Conservation (phyloP, 768 basidiomycete genomes). For the Asterophora lycoperdoides region DNA sequence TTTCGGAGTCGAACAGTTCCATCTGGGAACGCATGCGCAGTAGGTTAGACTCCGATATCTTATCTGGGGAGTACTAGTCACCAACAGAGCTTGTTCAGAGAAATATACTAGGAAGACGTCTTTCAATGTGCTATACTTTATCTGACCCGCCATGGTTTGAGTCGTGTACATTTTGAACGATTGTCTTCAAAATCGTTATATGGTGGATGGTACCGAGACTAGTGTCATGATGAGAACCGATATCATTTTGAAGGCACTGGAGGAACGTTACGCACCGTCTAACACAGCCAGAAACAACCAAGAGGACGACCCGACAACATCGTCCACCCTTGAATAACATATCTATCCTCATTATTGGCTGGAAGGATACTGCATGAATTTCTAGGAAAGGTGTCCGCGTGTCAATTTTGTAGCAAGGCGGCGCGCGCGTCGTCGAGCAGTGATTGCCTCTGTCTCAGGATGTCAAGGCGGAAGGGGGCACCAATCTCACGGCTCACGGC, state of each 20-base stretch:
- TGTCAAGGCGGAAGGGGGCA: no score
- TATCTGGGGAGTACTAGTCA: neutral
- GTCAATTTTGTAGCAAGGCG: constrained; percentile 2
- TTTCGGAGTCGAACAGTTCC: constrained; percentile 10
- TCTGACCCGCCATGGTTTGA: constrained; percentile 11
- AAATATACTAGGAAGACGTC: constrained; percentile 5
- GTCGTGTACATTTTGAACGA: no score
- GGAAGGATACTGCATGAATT: constrained; percentile 13
- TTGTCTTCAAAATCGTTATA: no score
- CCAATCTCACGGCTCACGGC: no score
- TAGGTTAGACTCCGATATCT: constrained; percentile 6
- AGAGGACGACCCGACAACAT: constrained; percentile 3
- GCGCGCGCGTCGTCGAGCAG: constrained; percentile 11
- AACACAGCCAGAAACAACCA: constrained; percentile 15
- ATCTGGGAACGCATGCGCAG: constrained; percentile 5
- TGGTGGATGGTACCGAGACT: no score
- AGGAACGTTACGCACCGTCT: constrained; percentile 7
- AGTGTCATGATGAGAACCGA: no score
- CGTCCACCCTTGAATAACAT: constrained; percentile 13
- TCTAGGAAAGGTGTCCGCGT: neutral
- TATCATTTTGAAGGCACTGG: no score
- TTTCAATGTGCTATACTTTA: constrained; percentile 7
- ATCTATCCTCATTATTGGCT: constrained; percentile 14
- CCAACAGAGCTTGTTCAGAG: constrained; percentile 1
- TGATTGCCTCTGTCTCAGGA: no score